These are phyloP conservation scores for Kazachstania sp. DNA, from an alignment of 1,139 yeast genomes.

Conservation along the genomic window DNA sequence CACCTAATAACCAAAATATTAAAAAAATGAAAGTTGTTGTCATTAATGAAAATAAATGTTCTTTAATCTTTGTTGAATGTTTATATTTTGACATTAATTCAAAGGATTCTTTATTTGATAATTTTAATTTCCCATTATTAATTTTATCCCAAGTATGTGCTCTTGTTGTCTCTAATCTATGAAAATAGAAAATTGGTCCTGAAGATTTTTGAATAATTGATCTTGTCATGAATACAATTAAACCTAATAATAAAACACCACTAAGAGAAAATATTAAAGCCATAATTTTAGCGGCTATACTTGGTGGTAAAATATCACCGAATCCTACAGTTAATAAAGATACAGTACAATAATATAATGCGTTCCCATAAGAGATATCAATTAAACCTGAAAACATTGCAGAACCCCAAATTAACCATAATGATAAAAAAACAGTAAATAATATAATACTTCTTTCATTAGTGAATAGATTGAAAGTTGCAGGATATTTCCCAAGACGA, in stretches of 20 bases:
- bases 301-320: conserved; percentile 58
- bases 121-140: conserved; percentile 14
- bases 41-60: conserved; percentile 33
- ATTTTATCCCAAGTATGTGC: conserved; percentile 18
- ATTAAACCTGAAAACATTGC: conserved; percentile 42
- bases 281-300: conserved; percentile 47
- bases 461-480: conserved; percentile 55
- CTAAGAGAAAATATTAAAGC: conserved; percentile 53
- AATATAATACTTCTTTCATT: conserved; percentile 66
- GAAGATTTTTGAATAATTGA: conserved; percentile 52
- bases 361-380: conserved; percentile 46
- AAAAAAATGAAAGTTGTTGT: conserved; percentile 42
- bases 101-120: conserved; percentile 41
- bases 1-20: conserved; percentile 64
- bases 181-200: conserved; percentile 58
- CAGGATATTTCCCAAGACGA: conserved; percentile 49
- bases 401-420: conserved; percentile 68
- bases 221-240: conserved; percentile 61
- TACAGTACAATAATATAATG: conserved; percentile 62
- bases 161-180: conserved; percentile 41
- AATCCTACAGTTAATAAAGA: conserved; percentile 71
- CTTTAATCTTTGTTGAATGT: conserved; percentile 31
- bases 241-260: conserved; percentile 66
- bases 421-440: conserved; percentile 53
- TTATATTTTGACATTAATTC: conserved; percentile 45